A percentile compares a stretch with the other conserved stretches of the same genome.
These are phyloP conservation scores for Amylocarpus encephaloides DNA, from an alignment of 2,329 filamentous ascomycete genomes.

Conservation along the genomic window DNA sequence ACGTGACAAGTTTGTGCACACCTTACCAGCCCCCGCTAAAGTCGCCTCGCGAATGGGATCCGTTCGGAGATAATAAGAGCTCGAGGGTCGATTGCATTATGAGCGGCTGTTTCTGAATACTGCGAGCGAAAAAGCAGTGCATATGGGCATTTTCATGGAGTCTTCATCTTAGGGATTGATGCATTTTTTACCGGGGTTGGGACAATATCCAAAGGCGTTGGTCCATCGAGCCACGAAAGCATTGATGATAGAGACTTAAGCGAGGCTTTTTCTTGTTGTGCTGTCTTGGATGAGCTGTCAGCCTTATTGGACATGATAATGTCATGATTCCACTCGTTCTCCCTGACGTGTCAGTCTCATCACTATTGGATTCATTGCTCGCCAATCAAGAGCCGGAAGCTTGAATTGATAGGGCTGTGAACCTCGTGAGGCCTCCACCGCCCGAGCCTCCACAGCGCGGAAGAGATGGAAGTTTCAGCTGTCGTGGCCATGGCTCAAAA, in stretches of 20 bases:
- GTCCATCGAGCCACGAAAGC: not conserved
- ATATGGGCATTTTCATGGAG: slow-evolving; percentile 1
- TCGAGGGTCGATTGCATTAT: too few species aligned
- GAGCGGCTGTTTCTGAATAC: too few species aligned
- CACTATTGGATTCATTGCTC: too few species aligned
- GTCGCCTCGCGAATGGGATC: slow-evolving; percentile 30
- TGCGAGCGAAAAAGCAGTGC: not conserved
- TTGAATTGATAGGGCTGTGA: too few species aligned
- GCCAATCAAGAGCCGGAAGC: too few species aligned
- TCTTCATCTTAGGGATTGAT: not conserved
- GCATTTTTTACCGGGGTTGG: not conserved
- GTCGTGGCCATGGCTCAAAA: too few species aligned
- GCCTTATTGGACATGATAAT: not conserved
- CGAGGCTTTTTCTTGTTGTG: not conserved
- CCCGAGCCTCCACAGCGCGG: too few species aligned
- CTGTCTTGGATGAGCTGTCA: not conserved
- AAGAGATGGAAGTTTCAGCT: too few species aligned
- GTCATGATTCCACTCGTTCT: not conserved
- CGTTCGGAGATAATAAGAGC: slow-evolving; percentile 24
- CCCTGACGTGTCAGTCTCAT: too few species aligned
- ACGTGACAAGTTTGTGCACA: slow-evolving; percentile 27
- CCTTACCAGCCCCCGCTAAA: slow-evolving; percentile 31
- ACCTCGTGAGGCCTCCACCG: too few species aligned
- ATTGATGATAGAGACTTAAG: not conserved
- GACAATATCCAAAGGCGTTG: not conserved